phyloP scores from a whole-genome alignment of 176 grass and related monocot species.

The Raddia distichophylla region DNA sequence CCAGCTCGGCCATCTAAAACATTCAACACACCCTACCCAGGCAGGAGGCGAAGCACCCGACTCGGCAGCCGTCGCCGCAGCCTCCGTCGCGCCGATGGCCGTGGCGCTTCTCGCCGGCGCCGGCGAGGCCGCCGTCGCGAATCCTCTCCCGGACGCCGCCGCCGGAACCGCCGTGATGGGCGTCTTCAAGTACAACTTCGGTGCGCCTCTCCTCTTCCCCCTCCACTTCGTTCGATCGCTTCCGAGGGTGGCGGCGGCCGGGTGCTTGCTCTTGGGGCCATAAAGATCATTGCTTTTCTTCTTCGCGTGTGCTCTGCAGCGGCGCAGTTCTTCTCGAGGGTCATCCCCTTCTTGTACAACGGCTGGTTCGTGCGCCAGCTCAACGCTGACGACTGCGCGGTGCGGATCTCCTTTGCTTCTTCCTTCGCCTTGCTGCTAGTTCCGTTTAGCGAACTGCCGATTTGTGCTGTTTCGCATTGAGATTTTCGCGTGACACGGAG shows the following conservation, averaged over 20 bases:
- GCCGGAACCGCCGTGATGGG: conserved; percentile 57
- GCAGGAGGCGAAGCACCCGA: too few relatives aligned
- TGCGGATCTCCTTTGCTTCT: conserved; percentile 33
- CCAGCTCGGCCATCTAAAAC: background rate
- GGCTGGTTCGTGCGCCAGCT: conserved; percentile 94
- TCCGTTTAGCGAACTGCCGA: background rate
- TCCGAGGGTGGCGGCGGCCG: background rate
- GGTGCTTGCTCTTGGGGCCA: background rate
- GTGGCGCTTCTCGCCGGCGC: conserved; percentile 22
- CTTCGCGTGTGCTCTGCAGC: conserved; percentile 50
- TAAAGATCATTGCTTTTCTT: conserved; percentile 10
- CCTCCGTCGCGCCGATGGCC: background rate
- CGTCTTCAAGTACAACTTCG: conserved; percentile 89
- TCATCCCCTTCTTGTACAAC: conserved; percentile 89
- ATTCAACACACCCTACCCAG: background rate
- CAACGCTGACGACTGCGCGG: conserved; percentile 69
- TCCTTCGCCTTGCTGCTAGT: background rate
- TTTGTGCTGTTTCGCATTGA: conserved; percentile 2
- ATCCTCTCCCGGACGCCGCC: background rate
- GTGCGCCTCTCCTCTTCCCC: conserved; percentile 35
- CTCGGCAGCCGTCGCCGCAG: background rate
- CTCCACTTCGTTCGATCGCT: background rate
- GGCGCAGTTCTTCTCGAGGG: conserved; percentile 87
- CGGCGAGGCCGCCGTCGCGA: background rate
- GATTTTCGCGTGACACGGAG: background rate